A percentile compares a stretch with the other conserved stretches of the same genome.
Conservation (phyloP, 2,329 filamentous ascomycete genomes). For the Sordariomycetes sp. region DNA sequence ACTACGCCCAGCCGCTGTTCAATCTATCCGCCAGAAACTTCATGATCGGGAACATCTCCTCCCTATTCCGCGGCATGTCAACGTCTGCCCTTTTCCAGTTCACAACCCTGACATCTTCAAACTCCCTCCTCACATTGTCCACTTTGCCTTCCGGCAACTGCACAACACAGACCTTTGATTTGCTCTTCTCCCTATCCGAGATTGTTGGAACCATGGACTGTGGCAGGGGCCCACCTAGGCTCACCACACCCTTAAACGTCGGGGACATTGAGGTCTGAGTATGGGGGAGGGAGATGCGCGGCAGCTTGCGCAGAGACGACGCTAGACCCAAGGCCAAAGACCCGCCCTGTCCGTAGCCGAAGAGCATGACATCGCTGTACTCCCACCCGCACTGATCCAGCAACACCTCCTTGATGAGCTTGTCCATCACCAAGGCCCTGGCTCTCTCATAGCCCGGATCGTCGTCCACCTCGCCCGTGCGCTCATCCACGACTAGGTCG, state of each 20-base stretch:
- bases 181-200: slow-evolving; percentile 40
- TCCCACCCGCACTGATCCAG: slow-evolving; percentile 50
- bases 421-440: slow-evolving; percentile 32
- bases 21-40: slow-evolving; percentile 66
- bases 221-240: slow-evolving; percentile 53
- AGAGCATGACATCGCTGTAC: slow-evolving; percentile 48
- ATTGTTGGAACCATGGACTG: slow-evolving; percentile 37
- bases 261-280: slow-evolving; percentile 5
- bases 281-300: slow-evolving; percentile 5
- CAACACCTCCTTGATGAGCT: slow-evolving; percentile 41
- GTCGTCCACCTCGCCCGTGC: slow-evolving; percentile 42
- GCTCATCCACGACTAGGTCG: slow-evolving; percentile 40
- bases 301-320: slow-evolving; percentile 27
- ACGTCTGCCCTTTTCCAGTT: slow-evolving; percentile 65
- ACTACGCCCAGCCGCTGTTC: slow-evolving; percentile 12
- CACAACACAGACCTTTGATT: slow-evolving; percentile 53
- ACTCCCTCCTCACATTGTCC: slow-evolving; percentile 55
- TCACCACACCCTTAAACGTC: slow-evolving; percentile 47
- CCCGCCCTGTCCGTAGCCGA: slow-evolving; percentile 61
- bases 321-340: slow-evolving; percentile 50
- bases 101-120: slow-evolving; percentile 57
- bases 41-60: slow-evolving; percentile 90
- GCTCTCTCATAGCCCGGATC: slow-evolving; percentile 53
- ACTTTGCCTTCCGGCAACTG: slow-evolving; percentile 55
- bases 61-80: slow-evolving; percentile 71